Evolutionary conservation across 2,329 filamentous ascomycete genomes (phyloP), one percentile per base, ranked within the genome.

Genomic region (Aspergillus aculeatinus): DNA sequence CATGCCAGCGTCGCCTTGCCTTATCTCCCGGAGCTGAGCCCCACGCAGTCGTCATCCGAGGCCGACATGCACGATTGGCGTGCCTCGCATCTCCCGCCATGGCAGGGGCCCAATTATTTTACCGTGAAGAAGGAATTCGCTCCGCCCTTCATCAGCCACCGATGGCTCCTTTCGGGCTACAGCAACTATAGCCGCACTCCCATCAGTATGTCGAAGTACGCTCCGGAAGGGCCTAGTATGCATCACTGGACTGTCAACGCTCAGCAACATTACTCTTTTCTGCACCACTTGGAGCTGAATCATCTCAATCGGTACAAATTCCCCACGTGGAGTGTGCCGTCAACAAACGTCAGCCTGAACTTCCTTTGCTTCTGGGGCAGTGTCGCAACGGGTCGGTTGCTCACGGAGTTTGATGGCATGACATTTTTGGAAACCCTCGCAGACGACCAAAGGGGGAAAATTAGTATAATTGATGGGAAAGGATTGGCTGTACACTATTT

Each of bases 291-390:
- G 4, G 82, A 84, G 67, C 71, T 73, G 47, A 75, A 77, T 29
- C 71, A 77, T 49, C 65, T 84, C 25, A 70, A 73, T 10, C 74
- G 71, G 44, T 85, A 85, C 67, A 81, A 80, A 61, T 84, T 83
- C 60, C 66, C 74, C 10, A 54, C 72, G 19, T 75, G 73, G 72
- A 78, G 82, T 58, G 82, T 83, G 50, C 77, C 81, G 16, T 81
- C 80, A 29, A 74, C 77, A 55, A 76, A 82, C 25, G 78, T 84
- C 66, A 84, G 81, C 51, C 80, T 83, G 31, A 83, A 85, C 64
- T 83, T 87, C 63, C 74, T 82, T 48, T 82, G 80, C 48, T 78
- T 86, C 53, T 79, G 81, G 74, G 82, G 82, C n/a, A 82, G 85
- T 64, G 80, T 83, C 48, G 75, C 77, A n/a, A 70, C 72, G 35